Percentiles rank a stretch among this genome's conserved stretches.
Evolutionary conservation across 108 stramenopile species (phyloP).

Genomic region (Cyclotella choctawhatcheeana): DNA sequence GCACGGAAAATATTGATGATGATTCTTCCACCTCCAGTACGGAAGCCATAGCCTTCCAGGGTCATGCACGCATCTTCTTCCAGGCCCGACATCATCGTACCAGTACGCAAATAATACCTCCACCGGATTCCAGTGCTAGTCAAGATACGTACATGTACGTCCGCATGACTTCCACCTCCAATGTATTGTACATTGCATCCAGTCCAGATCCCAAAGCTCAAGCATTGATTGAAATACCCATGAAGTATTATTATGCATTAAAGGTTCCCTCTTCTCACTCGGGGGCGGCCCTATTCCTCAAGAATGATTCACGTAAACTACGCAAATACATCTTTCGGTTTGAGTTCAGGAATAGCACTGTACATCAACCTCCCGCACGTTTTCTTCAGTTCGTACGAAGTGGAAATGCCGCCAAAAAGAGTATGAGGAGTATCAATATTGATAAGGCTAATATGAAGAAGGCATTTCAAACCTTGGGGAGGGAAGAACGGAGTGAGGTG

Average conservation of each 20-base stretch:
- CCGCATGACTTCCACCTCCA: slow-evolving; percentile 29
- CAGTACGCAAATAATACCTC: slow-evolving; percentile 27
- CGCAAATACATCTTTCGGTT: slow-evolving; percentile 48
- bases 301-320: slow-evolving; percentile 33
- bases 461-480: slow-evolving; percentile 4
- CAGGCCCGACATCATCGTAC: slow-evolving; percentile 48
- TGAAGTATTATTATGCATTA: slow-evolving; percentile 43
- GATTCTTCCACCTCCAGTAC: slow-evolving; percentile 3
- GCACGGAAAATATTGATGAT: not conserved
- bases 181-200: slow-evolving; percentile 18
- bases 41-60: slow-evolving; percentile 26
- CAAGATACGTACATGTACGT: slow-evolving; percentile 42
- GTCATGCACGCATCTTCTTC: slow-evolving; percentile 49
- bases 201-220: not conserved
- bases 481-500: slow-evolving; percentile 21
- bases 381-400: slow-evolving; percentile 33
- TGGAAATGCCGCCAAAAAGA: slow-evolving; percentile 37
- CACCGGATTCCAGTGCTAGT: slow-evolving; percentile 15
- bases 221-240: slow-evolving; percentile 40
- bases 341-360: slow-evolving; percentile 32
- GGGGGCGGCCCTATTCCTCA: slow-evolving; percentile 40
- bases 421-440: slow-evolving; percentile 35
- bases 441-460: slow-evolving; percentile 21
- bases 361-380: slow-evolving; percentile 38
- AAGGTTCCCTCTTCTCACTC: slow-evolving; percentile 42